Evolutionary conservation across 75 land plant genomes (phyloP).

Genomic region (Cryptomeria japonica): DNA sequence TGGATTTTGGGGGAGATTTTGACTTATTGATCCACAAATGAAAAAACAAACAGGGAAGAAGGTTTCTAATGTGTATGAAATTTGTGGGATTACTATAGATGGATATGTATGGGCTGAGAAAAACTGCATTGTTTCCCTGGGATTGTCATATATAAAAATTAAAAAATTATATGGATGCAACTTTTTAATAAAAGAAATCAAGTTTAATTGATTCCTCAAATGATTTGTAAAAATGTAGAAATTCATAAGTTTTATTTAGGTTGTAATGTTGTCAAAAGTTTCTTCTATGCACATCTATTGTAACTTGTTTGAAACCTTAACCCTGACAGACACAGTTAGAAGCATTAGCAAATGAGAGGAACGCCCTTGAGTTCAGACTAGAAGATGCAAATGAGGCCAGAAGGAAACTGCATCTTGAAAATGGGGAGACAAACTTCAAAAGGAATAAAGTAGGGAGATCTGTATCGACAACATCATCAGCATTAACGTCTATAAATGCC

Average conservation of each 20-base stretch:
- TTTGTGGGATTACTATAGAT: neutral
- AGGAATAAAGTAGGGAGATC: constrained; percentile 34
- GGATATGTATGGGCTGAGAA: neutral
- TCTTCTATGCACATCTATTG: neutral
- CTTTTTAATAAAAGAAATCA: neutral
- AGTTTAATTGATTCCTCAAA: neutral
- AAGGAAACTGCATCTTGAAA: constrained; percentile 18
- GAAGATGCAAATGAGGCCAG: constrained; percentile 30
- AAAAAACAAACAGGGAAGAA: neutral
- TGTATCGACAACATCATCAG: constrained; percentile 7
- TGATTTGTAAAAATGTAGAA: neutral
- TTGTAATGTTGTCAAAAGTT: neutral
- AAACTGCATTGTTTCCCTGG: neutral
- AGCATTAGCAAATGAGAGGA: constrained; percentile 31
- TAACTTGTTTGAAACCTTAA: neutral
- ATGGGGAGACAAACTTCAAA: constrained; percentile 24
- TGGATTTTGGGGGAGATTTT: neutral
- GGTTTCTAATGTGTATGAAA: neutral
- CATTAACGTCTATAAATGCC: constrained; percentile 3
- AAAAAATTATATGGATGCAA: neutral
- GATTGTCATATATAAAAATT: neutral
- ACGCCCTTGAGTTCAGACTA: constrained; percentile 32
- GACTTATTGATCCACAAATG: neutral
- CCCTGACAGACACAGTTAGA: constrained; percentile 31
- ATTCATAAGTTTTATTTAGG: neutral